Evolutionary conservation across 1,284 basidiomycete genomes (phyloP), one percentile per base, ranked within the genome.

Genomic region (Pholiota adiposa): DNA sequence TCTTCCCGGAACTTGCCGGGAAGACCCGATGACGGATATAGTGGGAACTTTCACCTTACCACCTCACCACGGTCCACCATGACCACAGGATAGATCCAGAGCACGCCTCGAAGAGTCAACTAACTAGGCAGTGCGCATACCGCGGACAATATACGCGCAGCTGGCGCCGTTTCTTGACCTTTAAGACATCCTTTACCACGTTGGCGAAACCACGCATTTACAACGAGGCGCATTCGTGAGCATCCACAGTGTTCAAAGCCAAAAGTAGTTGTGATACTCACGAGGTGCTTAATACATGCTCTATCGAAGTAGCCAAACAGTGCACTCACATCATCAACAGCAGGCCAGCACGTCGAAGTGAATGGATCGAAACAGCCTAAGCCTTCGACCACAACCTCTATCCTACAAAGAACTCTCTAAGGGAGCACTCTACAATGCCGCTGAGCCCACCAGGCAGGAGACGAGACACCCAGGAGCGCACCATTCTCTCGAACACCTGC

Each of bases 361-460:
- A 1, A 53, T 31, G 29, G 40, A 31, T 21, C 53, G 44, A 25
- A 44, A 7, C 38, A 29, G 38, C 25, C 38, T 12, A 31, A n/a
- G n/a, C 11, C 29, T 11, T 16, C 53, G 27, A 2, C 54, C 54
- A 23, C 21, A 56, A 36, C 54, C 54, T 18, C 36, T 56, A 3
- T 29, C 54, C 4, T 56, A 56, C 48, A 44, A 29, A 25, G 34
- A 56, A 25, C 48, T 56, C 4, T 23, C 54, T 23, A 31, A 29
- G 11, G 54, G 54, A 3, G 44, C 46, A 19, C 46, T 56, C 4
- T 56, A 56, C 38, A 56, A 56, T 18, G 25, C 46, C 5, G 48
- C 44, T 14, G 33, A 56, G 16, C 34, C 54, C 9, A n/a, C 3
- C 18, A 33, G 48, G 7, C 34, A 41, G 8, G 54, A 56, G 16